phyloP scores from a whole-genome alignment of 768 basidiomycete genomes.

The Russula griseocarnosa region DNA sequence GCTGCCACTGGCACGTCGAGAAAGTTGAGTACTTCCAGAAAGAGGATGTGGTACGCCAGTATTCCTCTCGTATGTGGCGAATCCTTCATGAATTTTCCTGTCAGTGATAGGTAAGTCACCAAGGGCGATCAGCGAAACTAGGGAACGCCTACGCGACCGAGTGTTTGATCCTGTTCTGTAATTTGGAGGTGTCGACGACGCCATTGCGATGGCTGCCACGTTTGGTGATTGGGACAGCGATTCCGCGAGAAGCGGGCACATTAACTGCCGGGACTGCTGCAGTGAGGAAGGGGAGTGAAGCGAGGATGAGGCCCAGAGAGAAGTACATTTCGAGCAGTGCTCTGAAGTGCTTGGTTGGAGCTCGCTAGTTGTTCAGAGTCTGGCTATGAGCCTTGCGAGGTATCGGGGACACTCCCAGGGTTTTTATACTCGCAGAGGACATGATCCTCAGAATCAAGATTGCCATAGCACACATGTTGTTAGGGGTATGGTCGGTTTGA shows the following conservation, averaged over 20 bases:
- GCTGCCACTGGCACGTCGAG: constrained; percentile 7
- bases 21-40: background rate
- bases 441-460: too few species aligned
- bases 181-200: constrained; percentile 3
- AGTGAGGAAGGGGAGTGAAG: constrained; percentile 12
- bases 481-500: background rate
- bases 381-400: background rate
- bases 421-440: background rate
- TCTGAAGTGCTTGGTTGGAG: background rate
- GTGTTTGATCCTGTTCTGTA: background rate
- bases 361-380: background rate
- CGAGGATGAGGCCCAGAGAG: constrained; percentile 5
- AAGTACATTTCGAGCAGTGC: constrained; percentile 5
- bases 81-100: constrained; percentile 25
- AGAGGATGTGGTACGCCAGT: constrained; percentile 22
- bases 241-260: background rate
- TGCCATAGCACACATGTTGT: background rate
- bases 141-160: constrained; percentile 5
- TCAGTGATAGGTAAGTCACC: background rate
- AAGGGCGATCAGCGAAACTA: background rate
- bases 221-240: constrained; percentile 13
- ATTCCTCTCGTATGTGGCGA: constrained; percentile 19
- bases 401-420: background rate
- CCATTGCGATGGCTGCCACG: background rate
- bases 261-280: background rate